phyloP scores from a whole-genome alignment of 2,329 filamentous ascomycete species.

The Neophaeococcomyces aloes region DNA sequence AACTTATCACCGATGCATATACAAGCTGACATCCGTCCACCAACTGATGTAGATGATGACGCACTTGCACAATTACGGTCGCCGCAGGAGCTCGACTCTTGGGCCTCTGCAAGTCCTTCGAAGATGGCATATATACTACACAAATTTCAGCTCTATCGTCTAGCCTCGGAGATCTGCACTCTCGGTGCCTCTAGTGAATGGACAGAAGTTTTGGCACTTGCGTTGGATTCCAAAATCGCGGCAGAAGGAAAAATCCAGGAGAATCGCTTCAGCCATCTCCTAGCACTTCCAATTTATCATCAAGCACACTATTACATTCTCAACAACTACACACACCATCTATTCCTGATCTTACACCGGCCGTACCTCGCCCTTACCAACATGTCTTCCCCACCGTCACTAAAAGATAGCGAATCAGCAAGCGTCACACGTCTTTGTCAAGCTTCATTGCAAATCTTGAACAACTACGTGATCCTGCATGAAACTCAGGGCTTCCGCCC shows the following conservation, averaged over 20 bases:
- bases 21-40: constrained; percentile 25
- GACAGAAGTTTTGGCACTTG: constrained; percentile 23
- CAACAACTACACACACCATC: constrained; percentile 31
- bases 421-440: constrained; percentile 27
- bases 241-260: constrained; percentile 24
- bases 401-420: constrained; percentile 24
- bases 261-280: constrained; percentile 20
- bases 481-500: constrained; percentile 26
- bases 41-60: constrained; percentile 29
- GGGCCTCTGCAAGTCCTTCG: constrained; percentile 24
- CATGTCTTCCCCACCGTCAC: constrained; percentile 23
- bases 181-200: too few relatives aligned
- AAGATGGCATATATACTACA: constrained; percentile 35
- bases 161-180: constrained; percentile 30
- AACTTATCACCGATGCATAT: constrained; percentile 26
- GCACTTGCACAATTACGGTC: constrained; percentile 10
- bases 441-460: constrained; percentile 27
- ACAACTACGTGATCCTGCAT: constrained; percentile 26
- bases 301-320: constrained; percentile 33
- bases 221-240: constrained; percentile 26
- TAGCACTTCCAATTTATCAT: constrained; percentile 25
- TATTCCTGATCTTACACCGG: constrained; percentile 29
- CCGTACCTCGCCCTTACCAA: constrained; percentile 25
- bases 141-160: constrained; percentile 28
- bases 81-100: background rate